A percentile compares a stretch with the other conserved stretches of the same genome.
phyloP scores from a whole-genome alignment of 495 filamentous ascomycete genomes.

The Lasiosphaeriaceae sp. region DNA sequence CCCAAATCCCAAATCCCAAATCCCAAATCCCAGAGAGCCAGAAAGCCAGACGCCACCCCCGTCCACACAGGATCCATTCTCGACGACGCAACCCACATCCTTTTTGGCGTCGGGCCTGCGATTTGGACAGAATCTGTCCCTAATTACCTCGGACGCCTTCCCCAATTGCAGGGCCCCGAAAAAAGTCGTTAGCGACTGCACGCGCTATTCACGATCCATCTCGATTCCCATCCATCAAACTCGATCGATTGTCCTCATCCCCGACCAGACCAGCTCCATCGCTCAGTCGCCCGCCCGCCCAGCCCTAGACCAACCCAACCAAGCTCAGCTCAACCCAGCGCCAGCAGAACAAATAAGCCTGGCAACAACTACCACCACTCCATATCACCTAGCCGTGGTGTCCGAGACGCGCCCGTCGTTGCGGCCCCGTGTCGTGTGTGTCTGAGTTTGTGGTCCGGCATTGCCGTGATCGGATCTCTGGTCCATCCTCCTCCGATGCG shows the following conservation, averaged over 20 bases:
- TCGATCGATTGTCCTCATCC: background rate
- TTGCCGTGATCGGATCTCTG: background rate
- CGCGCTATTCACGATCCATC: no score
- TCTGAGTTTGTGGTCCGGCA: background rate
- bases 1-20: no score
- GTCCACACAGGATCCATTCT: background rate
- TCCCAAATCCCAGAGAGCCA: background rate
- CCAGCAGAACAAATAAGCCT: background rate
- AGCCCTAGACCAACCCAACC: background rate
- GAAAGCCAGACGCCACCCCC: background rate
- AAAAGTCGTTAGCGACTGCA: background rate
- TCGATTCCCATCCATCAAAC: no score
- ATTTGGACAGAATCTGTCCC: background rate
- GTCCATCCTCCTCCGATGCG: conserved; percentile 2
- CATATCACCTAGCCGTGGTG: background rate
- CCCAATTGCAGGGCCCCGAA: background rate
- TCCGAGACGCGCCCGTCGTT: background rate
- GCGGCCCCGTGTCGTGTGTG: background rate
- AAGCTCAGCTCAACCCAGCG: background rate
- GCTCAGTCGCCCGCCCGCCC: background rate
- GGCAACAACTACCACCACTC: background rate
- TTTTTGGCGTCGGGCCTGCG: background rate
- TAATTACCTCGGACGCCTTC: background rate
- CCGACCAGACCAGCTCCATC: background rate
- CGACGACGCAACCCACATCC: background rate